Evolutionary conservation across 176 grass and related monocot species (phyloP), one percentile per base, ranked within the genome.

Genomic region (Leersia perrieri): DNA sequence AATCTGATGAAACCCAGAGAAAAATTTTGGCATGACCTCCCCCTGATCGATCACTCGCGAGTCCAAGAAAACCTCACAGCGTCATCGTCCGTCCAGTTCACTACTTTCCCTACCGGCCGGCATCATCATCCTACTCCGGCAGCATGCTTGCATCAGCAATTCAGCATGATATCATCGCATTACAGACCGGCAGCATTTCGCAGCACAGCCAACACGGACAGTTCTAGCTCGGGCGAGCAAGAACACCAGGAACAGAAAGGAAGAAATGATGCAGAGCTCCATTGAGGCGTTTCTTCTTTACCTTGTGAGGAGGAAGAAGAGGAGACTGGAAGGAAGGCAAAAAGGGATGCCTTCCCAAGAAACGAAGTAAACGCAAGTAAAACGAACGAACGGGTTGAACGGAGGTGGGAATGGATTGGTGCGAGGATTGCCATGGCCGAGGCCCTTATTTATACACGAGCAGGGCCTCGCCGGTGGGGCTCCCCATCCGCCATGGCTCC

Each of bases 331-430:
- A 45, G 34, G 25, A 39, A 41, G 26, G 69, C 27, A 72, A 49
- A 10, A 34, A 40, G 7, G 7, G 11, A 1, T 47, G 23, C 74
- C 66, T 68, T 72, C 75, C 13, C 14, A 20, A 29, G 73, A 72
- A 60, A 26, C 68, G 0, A 29, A 58, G 11, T 29, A 20, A 89
- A 89, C 71, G 82, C 87, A 84, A 80, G 55, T 31, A 73, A 62
- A 75, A 79, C 5, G 66, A 75, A 79, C 5, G 66, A 33, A 87
- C 72, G 72, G 66, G 86, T 72, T 88, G 77, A 88, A 91, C 89
- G 78, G 85, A 79, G 42, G 23, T 73, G 82, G 82, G 66, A 61
- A 53, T 61, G 76, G 33, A 75, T 85, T 49, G 76, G 89, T 85
- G 74, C 49, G 67, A 57, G 42, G 77, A 68, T 45, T 77, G 42